Base-by-base conservation (phyloP, 768 basidiomycete species). In the Neoboletus brunneissimus region DNA sequence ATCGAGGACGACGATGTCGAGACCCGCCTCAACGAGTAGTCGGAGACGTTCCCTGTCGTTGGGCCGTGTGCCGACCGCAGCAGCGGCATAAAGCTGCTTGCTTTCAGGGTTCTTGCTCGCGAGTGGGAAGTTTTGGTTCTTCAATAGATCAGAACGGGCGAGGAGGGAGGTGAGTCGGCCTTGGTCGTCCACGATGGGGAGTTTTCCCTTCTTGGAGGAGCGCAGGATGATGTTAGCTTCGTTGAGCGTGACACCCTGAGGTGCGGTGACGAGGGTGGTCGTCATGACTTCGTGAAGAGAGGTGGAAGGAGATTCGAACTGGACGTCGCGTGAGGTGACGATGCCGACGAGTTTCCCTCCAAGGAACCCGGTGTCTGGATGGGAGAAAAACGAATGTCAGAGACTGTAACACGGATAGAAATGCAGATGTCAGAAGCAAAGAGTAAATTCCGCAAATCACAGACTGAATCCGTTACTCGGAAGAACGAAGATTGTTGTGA, bases 41-140 rank as follows among this genome's bases (percentile, higher is more conserved):
- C 75, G 75, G 35, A 99, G 87, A 40, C 96, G 87, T 1, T 92
- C 91, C 38, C 84, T 80, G 75, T 99, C 97, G 2, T 83, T 83
- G 0, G 87, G 89, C 22, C 96, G 90, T 0, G 96, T 99, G 51
- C 97, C 96, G 58, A 98, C 82, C 8, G 97, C 91, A 4, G 97
- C 96, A 9, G 96, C 97, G 47, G 94, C 93, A 68, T 95, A 94
- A 4, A 99, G 85, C 76, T 98, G 96, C 73, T 98, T 99, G 69
- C 80, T 92, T 59, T 86, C 79, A 1, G 91, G 90, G 61, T 88
- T 82, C 76, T 98, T 98, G 64, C 88, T 91, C 1, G 97, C 94
- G 55, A 97, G 83, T 1, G 97, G 97, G 73, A 88, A 99, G 55
- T 90, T 94, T 70, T 97, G 92, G 75, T 96, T 97, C 75, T 99